Conservation (phyloP, 2,329 filamentous ascomycete genomes). For the Nigrospora osmanthi region DNA sequence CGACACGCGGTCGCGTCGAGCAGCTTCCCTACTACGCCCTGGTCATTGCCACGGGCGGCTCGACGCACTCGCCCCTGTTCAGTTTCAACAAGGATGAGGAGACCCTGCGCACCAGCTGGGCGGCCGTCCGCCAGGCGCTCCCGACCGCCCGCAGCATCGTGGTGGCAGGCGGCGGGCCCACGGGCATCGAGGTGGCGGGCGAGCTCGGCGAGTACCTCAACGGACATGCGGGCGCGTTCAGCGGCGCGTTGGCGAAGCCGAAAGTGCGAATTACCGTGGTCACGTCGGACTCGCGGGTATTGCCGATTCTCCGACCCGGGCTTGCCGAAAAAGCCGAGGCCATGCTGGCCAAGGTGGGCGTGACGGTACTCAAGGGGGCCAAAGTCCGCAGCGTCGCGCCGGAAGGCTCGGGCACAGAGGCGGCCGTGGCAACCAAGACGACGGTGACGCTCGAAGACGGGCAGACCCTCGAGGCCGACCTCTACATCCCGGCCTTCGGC, state of each 20-base stretch:
- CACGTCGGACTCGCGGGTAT: constrained; percentile 26
- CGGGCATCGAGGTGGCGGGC: constrained; percentile 38
- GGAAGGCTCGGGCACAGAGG: constrained; percentile 15
- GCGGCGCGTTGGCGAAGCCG: constrained; percentile 18
- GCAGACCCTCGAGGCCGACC: constrained; percentile 28
- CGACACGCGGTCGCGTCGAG: constrained; percentile 6
- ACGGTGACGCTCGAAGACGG: constrained; percentile 31
- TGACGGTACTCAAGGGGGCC: constrained; percentile 33
- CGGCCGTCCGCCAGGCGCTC: constrained; percentile 29
- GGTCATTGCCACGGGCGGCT: constrained; percentile 39
- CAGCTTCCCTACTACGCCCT: constrained; percentile 32
- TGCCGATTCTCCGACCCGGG: constrained; percentile 28
- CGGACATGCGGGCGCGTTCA: constrained; percentile 30
- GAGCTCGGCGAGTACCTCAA: constrained; percentile 45
- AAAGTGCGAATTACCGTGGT: constrained; percentile 37
- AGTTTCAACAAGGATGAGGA: constrained; percentile 26
- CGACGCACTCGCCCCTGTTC: constrained; percentile 34
- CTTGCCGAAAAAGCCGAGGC: constrained; percentile 32
- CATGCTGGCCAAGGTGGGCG: constrained; percentile 34
- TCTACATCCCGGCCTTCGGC: constrained; percentile 40
- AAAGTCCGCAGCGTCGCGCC: constrained; percentile 26
- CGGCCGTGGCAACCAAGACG: constrained; percentile 14
- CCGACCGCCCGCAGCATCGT: constrained; percentile 31
- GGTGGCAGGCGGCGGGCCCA: constrained; percentile 34
- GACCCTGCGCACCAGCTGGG: constrained; percentile 25